Base-by-base conservation (phyloP, 495 filamentous ascomycete species). In the Neurospora sp. region DNA sequence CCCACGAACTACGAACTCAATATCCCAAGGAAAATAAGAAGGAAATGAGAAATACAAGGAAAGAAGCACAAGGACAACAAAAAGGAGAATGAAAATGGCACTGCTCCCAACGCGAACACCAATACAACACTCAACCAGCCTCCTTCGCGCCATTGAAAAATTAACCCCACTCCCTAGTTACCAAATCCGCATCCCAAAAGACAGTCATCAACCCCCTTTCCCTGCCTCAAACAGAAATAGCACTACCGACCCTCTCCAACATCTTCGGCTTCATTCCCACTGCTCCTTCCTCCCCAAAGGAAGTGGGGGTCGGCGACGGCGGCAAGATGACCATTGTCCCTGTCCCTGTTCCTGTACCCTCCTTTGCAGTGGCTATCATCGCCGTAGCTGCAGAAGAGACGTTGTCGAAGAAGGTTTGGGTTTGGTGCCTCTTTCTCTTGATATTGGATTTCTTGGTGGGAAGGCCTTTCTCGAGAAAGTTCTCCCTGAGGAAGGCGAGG, bases 401-500 rank as follows among this genome's bases (percentile, higher is more conserved):
- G 0, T 0, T 60, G 20, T 60, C 23, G 49, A 27, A 5, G 4
- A 60, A 1, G 5, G 7, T 60, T 35, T 35, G 38, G 31, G n/a
- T 39, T 37, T 42, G 37, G 6, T 41, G 71, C 5, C 41, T 42
- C 31, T 20, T 35, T 3, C 2, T 27, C 23, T 31, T 35, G 44
- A 54, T 4, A 14, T 71, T 23, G 73, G 39, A 54, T 31, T 77
- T n/a, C 16, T 41, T 16, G 4, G 31, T 49, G 54, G 54, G 11
- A 3, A 66, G 23, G 54, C 1, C 14, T 14, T 77, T 72, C 39
- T 80, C 77, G 49, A 85, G 70, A 66, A 88, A 91, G 12, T 83
- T 82, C 5, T 89, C 81, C 27, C 83, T 76, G 7, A 93, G 46
- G 76, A 92, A 93, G 4, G 80, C 73, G 2, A 92, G 44, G 66